A percentile compares a stretch with the other conserved stretches of the same genome.
phyloP scores from a whole-genome alignment of 768 basidiomycete genomes.

The Ramaria sp. region DNA sequence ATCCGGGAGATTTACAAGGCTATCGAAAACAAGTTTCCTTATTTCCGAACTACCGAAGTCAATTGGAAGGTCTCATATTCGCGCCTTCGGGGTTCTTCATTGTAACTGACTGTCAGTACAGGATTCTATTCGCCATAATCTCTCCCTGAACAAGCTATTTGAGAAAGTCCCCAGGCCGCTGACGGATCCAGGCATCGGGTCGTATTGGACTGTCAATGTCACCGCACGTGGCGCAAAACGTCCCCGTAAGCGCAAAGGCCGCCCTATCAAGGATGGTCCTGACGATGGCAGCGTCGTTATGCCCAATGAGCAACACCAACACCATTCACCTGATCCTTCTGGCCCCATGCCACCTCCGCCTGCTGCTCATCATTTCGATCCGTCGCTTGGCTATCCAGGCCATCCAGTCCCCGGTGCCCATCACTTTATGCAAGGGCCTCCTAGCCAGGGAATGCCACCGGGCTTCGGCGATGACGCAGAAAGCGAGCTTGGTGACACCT shows the following conservation, averaged over 20 bases:
- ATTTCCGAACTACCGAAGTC: slow-evolving; percentile 68
- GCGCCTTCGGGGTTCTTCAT: neutral
- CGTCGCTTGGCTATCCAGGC: slow-evolving; percentile 5
- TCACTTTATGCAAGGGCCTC: slow-evolving; percentile 8
- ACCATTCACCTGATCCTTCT: neutral
- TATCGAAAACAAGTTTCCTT: slow-evolving; percentile 79
- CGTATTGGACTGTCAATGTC: slow-evolving; percentile 86
- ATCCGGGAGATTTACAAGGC: slow-evolving; percentile 80
- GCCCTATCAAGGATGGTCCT: neutral
- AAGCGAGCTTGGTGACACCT: neutral
- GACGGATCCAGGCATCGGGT: slow-evolving; percentile 79
- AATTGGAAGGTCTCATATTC: slow-evolving; percentile 64
- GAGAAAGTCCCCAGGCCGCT: slow-evolving; percentile 75
- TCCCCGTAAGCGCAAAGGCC: slow-evolving; percentile 51
- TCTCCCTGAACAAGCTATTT: slow-evolving; percentile 73
- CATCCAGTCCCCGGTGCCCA: slow-evolving; percentile 3
- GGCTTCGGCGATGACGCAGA: neutral
- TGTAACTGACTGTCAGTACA: slow-evolving; percentile 18
- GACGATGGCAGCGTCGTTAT: neutral
- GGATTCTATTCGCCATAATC: slow-evolving; percentile 85
- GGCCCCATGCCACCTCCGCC: slow-evolving; percentile 5
- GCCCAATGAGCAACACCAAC: slow-evolving; percentile 2
- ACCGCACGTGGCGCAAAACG: slow-evolving; percentile 76
- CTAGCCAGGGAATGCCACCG: slow-evolving; percentile 1
- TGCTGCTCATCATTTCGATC: slow-evolving; percentile 6